Conservation (phyloP, 352 stramenopile genomes). For the Globisporangium solare region DNA sequence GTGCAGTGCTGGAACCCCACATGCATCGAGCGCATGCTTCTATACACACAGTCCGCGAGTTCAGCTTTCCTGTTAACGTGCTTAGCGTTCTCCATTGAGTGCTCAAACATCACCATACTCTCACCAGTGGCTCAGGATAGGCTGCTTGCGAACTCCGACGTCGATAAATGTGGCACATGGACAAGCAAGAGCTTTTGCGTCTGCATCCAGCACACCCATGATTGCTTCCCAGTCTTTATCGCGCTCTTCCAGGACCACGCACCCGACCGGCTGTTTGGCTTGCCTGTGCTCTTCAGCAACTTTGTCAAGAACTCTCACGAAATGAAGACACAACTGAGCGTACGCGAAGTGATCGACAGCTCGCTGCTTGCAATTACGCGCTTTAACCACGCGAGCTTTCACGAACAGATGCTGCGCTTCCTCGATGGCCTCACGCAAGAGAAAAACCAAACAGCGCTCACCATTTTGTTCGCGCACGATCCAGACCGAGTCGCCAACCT, state of each 20-base stretch:
- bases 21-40: constrained; percentile 26
- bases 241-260: constrained; percentile 40
- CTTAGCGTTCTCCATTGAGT: constrained; percentile 38
- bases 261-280: constrained; percentile 32
- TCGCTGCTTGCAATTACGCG: constrained; percentile 30
- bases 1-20: constrained; percentile 17
- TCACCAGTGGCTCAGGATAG: background rate
- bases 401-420: constrained; percentile 45
- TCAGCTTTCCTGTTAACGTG: constrained; percentile 26
- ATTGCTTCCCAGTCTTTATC: constrained; percentile 22
- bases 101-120: background rate
- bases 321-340: constrained; percentile 34
- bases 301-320: constrained; percentile 24
- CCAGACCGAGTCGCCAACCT: constrained; percentile 56
- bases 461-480: constrained; percentile 35
- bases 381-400: constrained; percentile 27
- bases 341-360: constrained; percentile 24
- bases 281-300: constrained; percentile 37
- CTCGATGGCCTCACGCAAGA: constrained; percentile 36
- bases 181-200: constrained; percentile 24
- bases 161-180: background rate
- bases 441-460: constrained; percentile 45
- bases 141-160: background rate
- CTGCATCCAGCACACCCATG: constrained; percentile 23
- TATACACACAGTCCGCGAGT: constrained; percentile 26